Base-by-base conservation (phyloP, 352 stramenopile species). In the Phytopythium boreale region DNA sequence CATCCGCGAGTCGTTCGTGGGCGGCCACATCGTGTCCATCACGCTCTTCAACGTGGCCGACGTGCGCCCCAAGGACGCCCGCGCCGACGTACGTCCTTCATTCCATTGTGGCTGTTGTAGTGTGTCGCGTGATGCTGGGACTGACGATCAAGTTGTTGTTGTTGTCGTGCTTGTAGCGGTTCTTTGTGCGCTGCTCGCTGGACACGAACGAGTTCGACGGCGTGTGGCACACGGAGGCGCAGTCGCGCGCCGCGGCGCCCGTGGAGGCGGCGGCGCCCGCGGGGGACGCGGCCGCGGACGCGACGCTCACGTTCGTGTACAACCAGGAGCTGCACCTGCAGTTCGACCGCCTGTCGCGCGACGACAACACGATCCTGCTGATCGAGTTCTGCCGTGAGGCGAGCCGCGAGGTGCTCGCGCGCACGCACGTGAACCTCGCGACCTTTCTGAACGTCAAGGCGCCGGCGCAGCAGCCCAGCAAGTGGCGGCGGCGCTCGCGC, bases 181-280 rank as follows among this genome's bases (percentile, higher is more conserved):
- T 91, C 61, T 93, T 93, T 57, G 80, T 95, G 19, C 87, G 87
- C 29, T 95, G 87, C 41, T 92, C 87, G 29, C 71, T 95, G 19
- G 84, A 93, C 67, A 92, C 82, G 17, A 90, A 93, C 64, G 84
- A 92, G 56, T 90, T 93, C 62, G 84, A 92, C 62, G 85, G 81
- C 19, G 83, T 92, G 17, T 93, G 83, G 84, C 87, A 93, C 61
- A 95, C 87, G 8, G 83, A 93, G 62, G 84, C 85, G 1, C 87
- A 95, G 66, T 93, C 84, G 14, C 70, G 74, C 14, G 56, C 82
- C 5, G 78, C 71, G n/a, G n/a, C n/a, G n/a, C n/a, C n/a, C n/a
- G n/a, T n/a, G 11, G 59, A 70, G 24, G 76, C 84, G 15, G 77
- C 87, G 52, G 59, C 36, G 14, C 37, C 63, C 2, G 55, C 74